Evolutionary conservation across 2,329 filamentous ascomycete genomes (phyloP), one percentile per base, ranked within the genome.

Genomic region (Fusarium stilboides): DNA sequence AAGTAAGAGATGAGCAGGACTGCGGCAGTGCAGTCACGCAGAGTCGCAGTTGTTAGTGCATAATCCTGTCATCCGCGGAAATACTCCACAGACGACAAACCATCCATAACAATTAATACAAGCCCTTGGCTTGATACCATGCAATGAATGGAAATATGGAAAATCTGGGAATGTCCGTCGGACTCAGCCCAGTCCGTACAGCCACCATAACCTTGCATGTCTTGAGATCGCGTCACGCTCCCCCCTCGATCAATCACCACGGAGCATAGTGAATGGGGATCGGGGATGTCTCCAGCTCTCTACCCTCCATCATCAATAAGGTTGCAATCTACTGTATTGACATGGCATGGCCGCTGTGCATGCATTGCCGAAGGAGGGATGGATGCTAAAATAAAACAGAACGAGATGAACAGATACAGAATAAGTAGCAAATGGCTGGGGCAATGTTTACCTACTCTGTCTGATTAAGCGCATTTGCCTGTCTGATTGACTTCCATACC

Each of bases 121-220:
- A 36, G 20, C 28, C 40, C 40, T 24, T 24, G 40, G 40, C 20
- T 40, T 40, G 10, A 40, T 24, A 24, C 20, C 39, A 20, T 28
- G 43, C 49, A 50, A 37, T 57, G 61, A 54, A 37, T 54, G 52
- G 57, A 56, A 42, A 52, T 55, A 31, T 54, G 52, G 57, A 52
- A 56, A 42, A 52, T 55, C 12, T 54, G 52, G 57, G 49, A 37
- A 52, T 55, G 19, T 43, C 67, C 53, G 49, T 50, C 34, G 56
- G 49, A 68, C 66, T 68, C 67, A 63, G 67, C 66, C 66, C 57
- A 53, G 58, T 43, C 49, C 37, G 63, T 63, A 69, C 53, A 67
- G 66, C 66, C 66, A 69, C 65, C 44, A 24, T 57, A 40, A 26
- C 34, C 46, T 46, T 57, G 34, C 37, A 53, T 58, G 20, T 40